Evolutionary conservation across 495 filamentous ascomycete genomes (phyloP).

Genomic region (Penicillium longicatenatum): DNA sequence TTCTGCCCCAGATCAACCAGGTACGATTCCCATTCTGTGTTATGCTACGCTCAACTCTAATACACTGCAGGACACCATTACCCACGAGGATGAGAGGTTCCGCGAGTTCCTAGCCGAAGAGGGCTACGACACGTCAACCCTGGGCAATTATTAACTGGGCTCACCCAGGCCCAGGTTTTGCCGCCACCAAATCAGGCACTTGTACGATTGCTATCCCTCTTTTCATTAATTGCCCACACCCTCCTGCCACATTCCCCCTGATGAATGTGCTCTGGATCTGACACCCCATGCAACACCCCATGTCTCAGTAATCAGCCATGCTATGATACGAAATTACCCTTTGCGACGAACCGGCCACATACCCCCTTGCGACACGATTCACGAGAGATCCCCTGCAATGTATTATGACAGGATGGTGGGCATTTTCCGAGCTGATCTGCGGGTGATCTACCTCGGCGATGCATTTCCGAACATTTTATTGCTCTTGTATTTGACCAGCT

Average conservation of each 20-base stretch:
- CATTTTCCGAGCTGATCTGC: slow-evolving; percentile 19
- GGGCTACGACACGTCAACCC: slow-evolving; percentile 69
- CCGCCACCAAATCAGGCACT: neutral
- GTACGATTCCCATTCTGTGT: slow-evolving; percentile 25
- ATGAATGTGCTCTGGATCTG: neutral
- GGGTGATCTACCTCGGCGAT: slow-evolving; percentile 20
- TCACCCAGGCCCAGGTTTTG: slow-evolving; percentile 1
- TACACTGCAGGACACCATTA: slow-evolving; percentile 60
- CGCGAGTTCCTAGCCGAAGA: slow-evolving; percentile 64
- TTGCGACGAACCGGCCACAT: slow-evolving; percentile 7
- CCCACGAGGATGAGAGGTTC: slow-evolving; percentile 69
- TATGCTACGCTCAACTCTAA: neutral
- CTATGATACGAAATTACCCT: slow-evolving; percentile 1
- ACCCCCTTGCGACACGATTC: slow-evolving; percentile 18
- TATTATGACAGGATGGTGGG: slow-evolving; percentile 6
- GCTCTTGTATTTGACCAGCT: slow-evolving; percentile 5
- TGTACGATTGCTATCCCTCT: neutral
- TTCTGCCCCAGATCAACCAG: slow-evolving; percentile 68
- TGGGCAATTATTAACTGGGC: slow-evolving; percentile 46
- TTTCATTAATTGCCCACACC: neutral
- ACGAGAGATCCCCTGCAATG: neutral
- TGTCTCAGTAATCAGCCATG: neutral
- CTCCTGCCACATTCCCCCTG: neutral
- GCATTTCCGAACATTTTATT: slow-evolving; percentile 12
- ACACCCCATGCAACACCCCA: neutral